Evolutionary conservation across 208 protist species (phyloP), one percentile per base, ranked within the genome.

Genomic region (Wallacemonas sp.): DNA sequence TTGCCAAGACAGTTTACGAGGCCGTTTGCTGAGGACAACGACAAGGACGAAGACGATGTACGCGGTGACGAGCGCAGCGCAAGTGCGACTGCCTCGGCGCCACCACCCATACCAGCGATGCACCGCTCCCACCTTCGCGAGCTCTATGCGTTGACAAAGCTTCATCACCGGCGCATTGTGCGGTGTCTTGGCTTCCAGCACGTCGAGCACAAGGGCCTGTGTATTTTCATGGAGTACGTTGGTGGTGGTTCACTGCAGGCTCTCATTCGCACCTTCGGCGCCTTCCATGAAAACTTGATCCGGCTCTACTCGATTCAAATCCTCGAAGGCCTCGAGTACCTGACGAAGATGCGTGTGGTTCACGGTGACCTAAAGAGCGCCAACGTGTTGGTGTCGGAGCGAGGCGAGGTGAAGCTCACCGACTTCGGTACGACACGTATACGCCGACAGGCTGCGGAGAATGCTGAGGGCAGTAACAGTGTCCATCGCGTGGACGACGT

Each of bases 201-300:
- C 30, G 68, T 74, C 26, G 41, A 38, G 26, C 41, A 73, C 4
- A 64, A 75, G 5, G 71, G 76, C 27, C 52, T 97, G 37, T 87
- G 87, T 58, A 83, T 97, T 37, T 79, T 97, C 50, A 81, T 96
- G 69, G 91, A 97, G 71, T 97, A 94, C 65, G 83, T 97, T 15
- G 82, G 90, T 5, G 91, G 93, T 29, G 93, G 91, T 15, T 89
- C 76, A 4, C 76, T 97, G 53, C 79, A 85, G 73, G 82, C 85
- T 1, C 73, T 97, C 37, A 85, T 97, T 15, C 70, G 78, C 39
- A 83, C 78, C 37, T 97, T 96, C 55, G 81, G 89, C 22, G 73
- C 76, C 38, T 92, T 95, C 45, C 66, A 93, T 29, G 87, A 97
- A 63, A 92, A 89, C 68, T 64, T 95, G 34, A 83, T 93, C 61